A percentile compares a stretch with the other conserved stretches of the same genome.
Conservation (phyloP, 164 flowering plant genomes). For the Cinnamomum chago region DNA sequence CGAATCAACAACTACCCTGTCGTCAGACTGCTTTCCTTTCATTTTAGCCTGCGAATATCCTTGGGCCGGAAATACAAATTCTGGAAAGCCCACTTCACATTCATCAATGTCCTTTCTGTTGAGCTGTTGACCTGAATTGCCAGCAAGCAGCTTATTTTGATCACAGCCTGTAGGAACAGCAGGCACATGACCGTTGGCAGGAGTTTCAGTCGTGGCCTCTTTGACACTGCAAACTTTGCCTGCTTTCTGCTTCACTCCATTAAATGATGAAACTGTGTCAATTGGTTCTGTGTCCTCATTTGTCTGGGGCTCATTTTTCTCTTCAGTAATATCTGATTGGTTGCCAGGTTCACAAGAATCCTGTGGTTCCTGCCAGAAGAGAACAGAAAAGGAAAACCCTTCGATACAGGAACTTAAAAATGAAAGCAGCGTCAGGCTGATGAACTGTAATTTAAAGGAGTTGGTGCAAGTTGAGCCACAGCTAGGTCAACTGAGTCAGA, state of each 20-base stretch:
- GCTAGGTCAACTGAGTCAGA: too few relatives aligned
- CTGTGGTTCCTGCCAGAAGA: conserved; percentile 22
- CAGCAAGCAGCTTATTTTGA: conserved; percentile 7
- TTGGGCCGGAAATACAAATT: conserved; percentile 20
- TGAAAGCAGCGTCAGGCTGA: too few relatives aligned
- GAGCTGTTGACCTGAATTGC: conserved; percentile 15
- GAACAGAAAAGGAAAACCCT: not conserved
- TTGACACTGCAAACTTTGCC: conserved; percentile 9
- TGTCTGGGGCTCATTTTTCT: conserved; percentile 47
- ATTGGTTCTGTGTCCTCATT: conserved; percentile 15
- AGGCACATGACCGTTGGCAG: conserved; percentile 13
- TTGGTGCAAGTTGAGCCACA: too few relatives aligned
- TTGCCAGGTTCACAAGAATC: conserved; percentile 76
- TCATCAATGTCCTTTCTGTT: conserved; percentile 17
- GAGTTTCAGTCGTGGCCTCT: conserved; percentile 15
- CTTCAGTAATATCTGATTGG: conserved; percentile 76
- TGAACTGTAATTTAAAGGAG: too few relatives aligned
- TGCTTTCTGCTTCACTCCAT: conserved; percentile 14
- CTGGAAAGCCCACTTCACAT: conserved; percentile 18
- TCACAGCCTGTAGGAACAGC: not conserved
- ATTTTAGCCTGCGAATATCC: conserved; percentile 4
- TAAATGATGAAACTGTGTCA: conserved; percentile 10
- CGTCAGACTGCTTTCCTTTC: conserved; percentile 22
- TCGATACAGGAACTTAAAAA: too few relatives aligned
- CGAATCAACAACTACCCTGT: not conserved